Evolutionary conservation across 2,329 filamentous ascomycete genomes (phyloP).

Genomic region (Venturia effusa): DNA sequence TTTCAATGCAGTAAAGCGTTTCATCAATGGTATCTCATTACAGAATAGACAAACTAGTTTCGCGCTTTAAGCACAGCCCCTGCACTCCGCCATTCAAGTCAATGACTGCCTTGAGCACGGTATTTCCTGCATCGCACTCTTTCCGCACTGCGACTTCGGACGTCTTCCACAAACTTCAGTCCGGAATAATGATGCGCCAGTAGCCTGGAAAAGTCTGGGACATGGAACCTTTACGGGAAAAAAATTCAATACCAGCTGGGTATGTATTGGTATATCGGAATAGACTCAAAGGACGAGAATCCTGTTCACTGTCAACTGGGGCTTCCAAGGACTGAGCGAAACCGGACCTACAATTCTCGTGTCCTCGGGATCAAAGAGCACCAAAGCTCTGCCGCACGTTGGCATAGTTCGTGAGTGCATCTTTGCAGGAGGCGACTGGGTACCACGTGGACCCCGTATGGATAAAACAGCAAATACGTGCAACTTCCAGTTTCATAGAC

Average conservation of each 20-base stretch:
- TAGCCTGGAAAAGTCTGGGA: slow-evolving; percentile 54
- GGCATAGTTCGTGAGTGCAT: not conserved
- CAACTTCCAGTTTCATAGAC: not conserved
- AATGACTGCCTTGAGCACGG: slow-evolving; percentile 56
- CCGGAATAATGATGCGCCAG: slow-evolving; percentile 64
- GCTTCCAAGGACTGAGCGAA: slow-evolving; percentile 37
- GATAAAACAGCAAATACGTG: not conserved
- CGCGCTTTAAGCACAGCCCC: not conserved
- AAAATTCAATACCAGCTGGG: slow-evolving; percentile 53
- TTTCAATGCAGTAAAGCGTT: not conserved
- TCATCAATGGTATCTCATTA: not conserved
- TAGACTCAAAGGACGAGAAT: slow-evolving; percentile 30
- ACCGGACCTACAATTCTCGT: slow-evolving; percentile 32
- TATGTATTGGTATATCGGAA: slow-evolving; percentile 73
- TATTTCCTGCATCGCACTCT: slow-evolving; percentile 52
- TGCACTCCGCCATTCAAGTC: not conserved
- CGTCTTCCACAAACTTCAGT: slow-evolving; percentile 49
- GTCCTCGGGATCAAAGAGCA: slow-evolving; percentile 51
- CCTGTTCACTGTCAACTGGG: slow-evolving; percentile 11
- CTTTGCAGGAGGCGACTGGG: not conserved
- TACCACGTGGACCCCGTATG: too few relatives aligned
- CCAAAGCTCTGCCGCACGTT: slow-evolving; percentile 24
- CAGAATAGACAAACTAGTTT: not conserved
- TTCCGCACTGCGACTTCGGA: slow-evolving; percentile 62
- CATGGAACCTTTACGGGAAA: slow-evolving; percentile 18